Base-by-base conservation (phyloP, 345 rosid genomes). In the Cardamine occulta region DNA sequence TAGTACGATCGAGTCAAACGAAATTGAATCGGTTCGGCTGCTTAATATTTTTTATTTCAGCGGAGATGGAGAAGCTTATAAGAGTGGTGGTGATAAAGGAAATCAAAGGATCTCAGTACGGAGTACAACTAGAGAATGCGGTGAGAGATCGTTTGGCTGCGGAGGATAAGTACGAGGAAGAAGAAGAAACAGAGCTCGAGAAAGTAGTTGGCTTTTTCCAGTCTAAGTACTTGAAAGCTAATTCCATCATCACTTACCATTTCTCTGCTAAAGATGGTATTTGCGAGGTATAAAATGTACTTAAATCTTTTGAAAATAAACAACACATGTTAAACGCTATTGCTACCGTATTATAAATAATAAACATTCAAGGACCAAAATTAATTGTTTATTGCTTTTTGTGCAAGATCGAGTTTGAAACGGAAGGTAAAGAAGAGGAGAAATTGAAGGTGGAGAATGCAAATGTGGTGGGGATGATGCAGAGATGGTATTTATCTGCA, bases 81-180 rank as follows among this genome's bases (percentile, higher is more conserved):
- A 87, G 97, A 69, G 86, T 94, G 15, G 97, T 94, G 74, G 88
- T 87, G 73, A 94, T 94, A 7, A 94, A 94, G 78, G 98, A 94
- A 80, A 89, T 94, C 34, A 94, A 94, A 51, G 98, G 98, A 23
- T 82, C 98, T 18, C 98, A 94, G 61, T 94, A 94, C 35, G 98
- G 97, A 24, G 96, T 88, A 21, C 96, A 89, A 66, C 80, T 94
- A 29, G 98, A 94, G 80, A 85, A 85, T 66, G 31, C 86, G 0
- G 97, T 94, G 72, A 91, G 96, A 76, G 98, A 94, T 75, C 79
- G 95, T 77, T 82, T 94, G 53, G 97, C 88, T 0, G 98, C 78
- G 2, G 91, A 66, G 2, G 98, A 94, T 78, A 85, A 88, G 79
- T 94, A 94, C 55, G 96, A 94, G 67, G 98, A 94, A 48, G 97